phyloP scores from a whole-genome alignment of 192 early-diverging fungal genomes.

The Fimicolochytrium jonesii region DNA sequence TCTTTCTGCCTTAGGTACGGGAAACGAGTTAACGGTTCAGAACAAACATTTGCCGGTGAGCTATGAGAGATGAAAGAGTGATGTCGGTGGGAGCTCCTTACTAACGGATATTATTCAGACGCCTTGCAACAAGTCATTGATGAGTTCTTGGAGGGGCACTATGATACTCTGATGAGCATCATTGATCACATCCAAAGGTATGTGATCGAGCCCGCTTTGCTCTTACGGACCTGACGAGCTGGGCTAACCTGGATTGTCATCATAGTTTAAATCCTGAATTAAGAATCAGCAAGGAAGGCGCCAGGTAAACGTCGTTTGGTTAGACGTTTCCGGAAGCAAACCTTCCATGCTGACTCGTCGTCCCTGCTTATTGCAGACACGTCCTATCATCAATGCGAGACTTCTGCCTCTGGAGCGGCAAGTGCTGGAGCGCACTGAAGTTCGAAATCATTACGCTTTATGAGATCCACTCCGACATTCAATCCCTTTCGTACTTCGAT shows the following conservation, averaged over 20 bases:
- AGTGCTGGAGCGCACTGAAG: constrained; percentile 24
- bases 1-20: constrained; percentile 22
- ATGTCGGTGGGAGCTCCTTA: background rate
- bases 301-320: constrained; percentile 7
- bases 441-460: constrained; percentile 24
- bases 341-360: background rate
- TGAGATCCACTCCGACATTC: constrained; percentile 23
- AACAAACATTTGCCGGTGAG: constrained; percentile 17
- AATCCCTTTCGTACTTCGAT: constrained; percentile 17
- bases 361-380: background rate
- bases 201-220: no score
- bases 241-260: background rate
- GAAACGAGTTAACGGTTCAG: constrained; percentile 15
- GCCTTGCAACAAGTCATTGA: constrained; percentile 20
- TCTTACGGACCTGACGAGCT: no score
- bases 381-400: constrained; percentile 24
- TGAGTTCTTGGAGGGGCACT: constrained; percentile 32
- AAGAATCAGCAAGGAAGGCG: constrained; percentile 22
- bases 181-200: constrained; percentile 30
- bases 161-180: constrained; percentile 21
- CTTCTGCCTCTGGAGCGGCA: constrained; percentile 25
- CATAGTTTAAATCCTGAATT: constrained; percentile 28
- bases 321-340: background rate
- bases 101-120: background rate
- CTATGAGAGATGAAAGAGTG: background rate